phyloP scores from a whole-genome alignment of 176 grass and related monocot species.

The Ensete glaucum region DNA sequence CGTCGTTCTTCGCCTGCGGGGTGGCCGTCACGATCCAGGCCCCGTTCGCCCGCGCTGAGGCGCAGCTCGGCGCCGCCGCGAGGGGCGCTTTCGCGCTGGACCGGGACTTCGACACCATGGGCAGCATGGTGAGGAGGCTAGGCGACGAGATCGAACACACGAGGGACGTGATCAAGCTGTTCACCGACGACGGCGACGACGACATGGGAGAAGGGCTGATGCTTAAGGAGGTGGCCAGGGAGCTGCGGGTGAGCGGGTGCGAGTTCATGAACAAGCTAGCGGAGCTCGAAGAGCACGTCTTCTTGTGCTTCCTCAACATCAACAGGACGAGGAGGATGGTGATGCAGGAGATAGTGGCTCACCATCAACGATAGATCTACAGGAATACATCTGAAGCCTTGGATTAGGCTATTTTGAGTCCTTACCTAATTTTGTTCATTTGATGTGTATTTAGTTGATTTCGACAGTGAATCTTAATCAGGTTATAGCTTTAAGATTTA shows the following conservation, averaged over 20 bases:
- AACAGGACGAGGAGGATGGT: conserved; percentile 16
- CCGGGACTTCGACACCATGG: conserved; percentile 5
- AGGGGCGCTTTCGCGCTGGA: background rate
- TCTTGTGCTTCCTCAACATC: conserved; percentile 8
- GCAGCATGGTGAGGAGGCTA: conserved; percentile 11
- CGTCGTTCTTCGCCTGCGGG: too few relatives aligned
- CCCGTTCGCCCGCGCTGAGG: background rate
- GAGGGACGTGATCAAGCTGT: background rate
- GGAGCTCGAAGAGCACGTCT: conserved; percentile 13
- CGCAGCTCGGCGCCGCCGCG: conserved; percentile 2
- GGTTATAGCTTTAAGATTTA: too few relatives aligned
- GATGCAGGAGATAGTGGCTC: background rate
- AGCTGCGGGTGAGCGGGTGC: background rate
- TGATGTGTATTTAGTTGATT: too few relatives aligned
- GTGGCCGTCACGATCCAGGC: too few relatives aligned
- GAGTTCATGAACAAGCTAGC: background rate
- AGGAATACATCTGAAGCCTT: too few relatives aligned
- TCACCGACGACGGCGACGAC: background rate
- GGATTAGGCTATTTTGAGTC: too few relatives aligned
- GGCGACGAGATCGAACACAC: conserved; percentile 8
- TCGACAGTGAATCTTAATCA: too few relatives aligned
- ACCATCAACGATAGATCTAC: background rate
- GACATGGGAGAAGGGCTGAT: background rate
- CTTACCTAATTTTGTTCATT: too few relatives aligned
- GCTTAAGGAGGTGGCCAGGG: conserved; percentile 13